Conservation (phyloP, 2,329 filamentous ascomycete species). For the Colletotrichum chlorophyti region DNA sequence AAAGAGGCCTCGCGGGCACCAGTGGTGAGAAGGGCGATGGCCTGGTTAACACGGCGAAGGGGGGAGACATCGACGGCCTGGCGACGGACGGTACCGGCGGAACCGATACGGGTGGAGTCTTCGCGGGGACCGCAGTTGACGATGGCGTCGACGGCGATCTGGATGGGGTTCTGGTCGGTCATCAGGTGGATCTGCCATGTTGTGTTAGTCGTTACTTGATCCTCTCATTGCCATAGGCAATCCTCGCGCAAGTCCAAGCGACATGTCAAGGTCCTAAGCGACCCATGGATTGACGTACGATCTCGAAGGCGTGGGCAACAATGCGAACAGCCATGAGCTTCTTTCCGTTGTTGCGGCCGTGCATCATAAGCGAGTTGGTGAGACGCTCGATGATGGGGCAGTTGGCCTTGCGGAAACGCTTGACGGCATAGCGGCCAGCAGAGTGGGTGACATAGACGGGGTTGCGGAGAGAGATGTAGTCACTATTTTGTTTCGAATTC, state of each 20-base stretch:
- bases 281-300: conserved; percentile 80
- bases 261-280: too few relatives aligned
- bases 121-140: conserved; percentile 99
- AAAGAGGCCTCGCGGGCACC: conserved; percentile 98
- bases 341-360: conserved; percentile 99
- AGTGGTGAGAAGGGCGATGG: conserved; percentile 97
- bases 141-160: conserved; percentile 98
- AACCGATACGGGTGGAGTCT: conserved; percentile 99
- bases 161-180: conserved; percentile 99
- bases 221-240: too few relatives aligned
- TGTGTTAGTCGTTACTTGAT: conserved; percentile 36
- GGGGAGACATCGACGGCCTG: conserved; percentile 99
- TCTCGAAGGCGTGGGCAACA: conserved; percentile 98
- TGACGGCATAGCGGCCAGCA: conserved; percentile 96
- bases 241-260: too few relatives aligned
- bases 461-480: conserved; percentile 99
- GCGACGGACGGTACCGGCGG: conserved; percentile 98
- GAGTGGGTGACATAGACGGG: conserved; percentile 99
- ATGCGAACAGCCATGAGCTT: conserved; percentile 99
- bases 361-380: conserved; percentile 99
- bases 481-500: conserved; percentile 68
- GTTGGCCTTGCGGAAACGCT: conserved; percentile 99
- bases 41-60: conserved; percentile 99
- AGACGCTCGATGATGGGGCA: conserved; percentile 99
- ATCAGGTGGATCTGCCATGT: conserved; percentile 91